phyloP scores from a whole-genome alignment of 306 rosid species.

The Prunus mume region DNA sequence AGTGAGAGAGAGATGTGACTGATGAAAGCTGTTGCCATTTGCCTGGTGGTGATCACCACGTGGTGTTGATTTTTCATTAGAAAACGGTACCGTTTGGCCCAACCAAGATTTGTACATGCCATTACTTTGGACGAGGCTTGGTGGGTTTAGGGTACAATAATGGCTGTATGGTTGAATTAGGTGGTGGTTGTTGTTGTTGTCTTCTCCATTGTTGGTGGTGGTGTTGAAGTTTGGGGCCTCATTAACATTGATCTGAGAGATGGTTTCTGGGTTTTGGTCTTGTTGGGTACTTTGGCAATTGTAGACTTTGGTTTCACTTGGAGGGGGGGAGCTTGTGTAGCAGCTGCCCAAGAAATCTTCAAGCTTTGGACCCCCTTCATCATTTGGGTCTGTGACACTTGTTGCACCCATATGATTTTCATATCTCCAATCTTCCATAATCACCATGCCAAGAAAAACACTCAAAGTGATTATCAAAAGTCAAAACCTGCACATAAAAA shows the following conservation, averaged over 20 bases:
- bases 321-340: constrained; percentile 61
- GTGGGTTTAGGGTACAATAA: constrained; percentile 36
- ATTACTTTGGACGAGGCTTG: constrained; percentile 35
- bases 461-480: constrained; percentile 1
- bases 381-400: constrained; percentile 17
- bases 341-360: constrained; percentile 92
- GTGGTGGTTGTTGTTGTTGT: neutral
- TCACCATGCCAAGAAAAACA: neutral
- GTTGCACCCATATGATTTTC: constrained; percentile 50
- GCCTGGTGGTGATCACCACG: constrained; percentile 13
- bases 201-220: neutral
- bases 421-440: constrained; percentile 71
- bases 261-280: constrained; percentile 27
- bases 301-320: constrained; percentile 40
- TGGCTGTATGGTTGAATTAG: constrained; percentile 40
- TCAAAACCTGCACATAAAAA: constrained; percentile 3
- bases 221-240: constrained; percentile 38
- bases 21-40: constrained; percentile 38
- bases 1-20: constrained; percentile 55
- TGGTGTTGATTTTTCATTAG: constrained; percentile 35
- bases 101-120: constrained; percentile 74
- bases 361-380: constrained; percentile 77
- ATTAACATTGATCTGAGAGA: constrained; percentile 56
- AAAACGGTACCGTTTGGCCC: constrained; percentile 46
- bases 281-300: constrained; percentile 34